Percentiles rank a stretch among this genome's conserved stretches.
phyloP scores from a whole-genome alignment of 2,329 filamentous ascomycete species.

The Nannizziopsis barbatae region DNA sequence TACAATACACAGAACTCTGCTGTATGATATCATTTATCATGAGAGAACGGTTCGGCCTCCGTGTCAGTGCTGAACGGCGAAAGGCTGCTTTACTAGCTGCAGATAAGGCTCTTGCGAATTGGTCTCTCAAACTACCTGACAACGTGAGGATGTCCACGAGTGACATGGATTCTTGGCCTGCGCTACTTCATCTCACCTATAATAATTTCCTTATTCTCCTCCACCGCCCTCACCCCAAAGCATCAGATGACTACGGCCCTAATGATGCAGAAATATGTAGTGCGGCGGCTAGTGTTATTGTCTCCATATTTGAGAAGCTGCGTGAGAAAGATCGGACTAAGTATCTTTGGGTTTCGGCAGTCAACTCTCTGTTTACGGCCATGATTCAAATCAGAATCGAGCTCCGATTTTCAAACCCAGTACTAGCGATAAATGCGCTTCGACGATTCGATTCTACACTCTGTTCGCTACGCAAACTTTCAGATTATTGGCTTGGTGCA shows the following conservation, averaged over 20 bases:
- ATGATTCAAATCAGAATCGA: conserved; percentile 40
- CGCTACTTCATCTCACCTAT: conserved; percentile 36
- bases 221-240: conserved; percentile 35
- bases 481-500: conserved; percentile 35
- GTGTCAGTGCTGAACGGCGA: conserved; percentile 30
- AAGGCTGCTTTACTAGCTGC: conserved; percentile 34
- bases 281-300: conserved; percentile 35
- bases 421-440: conserved; percentile 36
- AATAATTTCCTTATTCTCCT: conserved; percentile 38
- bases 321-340: conserved; percentile 33
- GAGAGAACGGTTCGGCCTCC: conserved; percentile 33
- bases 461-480: conserved; percentile 32
- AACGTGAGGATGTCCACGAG: conserved; percentile 32
- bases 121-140: conserved; percentile 34
- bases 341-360: conserved; percentile 35
- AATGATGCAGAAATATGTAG: conserved; percentile 39
- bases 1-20: conserved; percentile 42
- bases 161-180: conserved; percentile 35
- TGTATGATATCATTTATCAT: conserved; percentile 40
- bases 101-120: conserved; percentile 33
- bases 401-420: conserved; percentile 37
- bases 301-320: conserved; percentile 37
- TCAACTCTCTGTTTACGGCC: conserved; percentile 37
- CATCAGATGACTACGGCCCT: conserved; percentile 35
- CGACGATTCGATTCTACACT: conserved; percentile 36